Percentiles rank a stretch among this genome's conserved stretches.
phyloP scores from a whole-genome alignment of 306 rosid genomes.

The Rubus idaeus region DNA sequence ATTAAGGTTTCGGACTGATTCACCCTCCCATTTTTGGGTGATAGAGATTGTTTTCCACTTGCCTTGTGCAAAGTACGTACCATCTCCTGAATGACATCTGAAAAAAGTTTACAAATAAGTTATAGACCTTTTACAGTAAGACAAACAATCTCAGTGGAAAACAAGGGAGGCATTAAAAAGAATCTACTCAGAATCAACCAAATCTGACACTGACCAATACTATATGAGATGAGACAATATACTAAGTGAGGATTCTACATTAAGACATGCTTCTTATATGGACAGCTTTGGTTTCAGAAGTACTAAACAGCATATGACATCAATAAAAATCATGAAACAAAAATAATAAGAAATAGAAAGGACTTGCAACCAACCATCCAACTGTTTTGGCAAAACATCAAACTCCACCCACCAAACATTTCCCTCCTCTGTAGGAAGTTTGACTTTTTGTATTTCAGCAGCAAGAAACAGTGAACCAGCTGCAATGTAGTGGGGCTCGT shows the following conservation, averaged over 20 bases:
- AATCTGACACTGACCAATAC: background rate
- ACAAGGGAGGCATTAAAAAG: background rate
- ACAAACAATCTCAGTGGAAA: background rate
- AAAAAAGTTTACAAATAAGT: slow-evolving; percentile 18
- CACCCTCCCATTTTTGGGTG: slow-evolving; percentile 22
- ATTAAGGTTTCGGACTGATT: slow-evolving; percentile 23
- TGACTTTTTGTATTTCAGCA: slow-evolving; percentile 43
- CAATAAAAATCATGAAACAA: slow-evolving; percentile 5
- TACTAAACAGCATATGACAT: background rate
- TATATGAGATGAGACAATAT: background rate
- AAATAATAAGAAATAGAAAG: background rate
- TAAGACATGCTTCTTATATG: background rate
- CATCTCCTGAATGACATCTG: slow-evolving; percentile 47
- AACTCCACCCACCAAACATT: slow-evolving; percentile 56
- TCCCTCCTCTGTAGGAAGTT: slow-evolving; percentile 39
- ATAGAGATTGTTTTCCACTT: background rate
- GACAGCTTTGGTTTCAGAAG: background rate
- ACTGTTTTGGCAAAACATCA: slow-evolving; percentile 39
- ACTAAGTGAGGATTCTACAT: background rate
- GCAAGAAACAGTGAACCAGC: slow-evolving; percentile 57
- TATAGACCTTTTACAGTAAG: background rate
- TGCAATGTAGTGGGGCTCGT: slow-evolving; percentile 48
- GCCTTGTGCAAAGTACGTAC: slow-evolving; percentile 30
- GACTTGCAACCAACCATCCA: slow-evolving; percentile 36
- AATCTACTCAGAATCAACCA: background rate